Base-by-base conservation (phyloP, 1,284 basidiomycete species). In the Cerrena zonata region DNA sequence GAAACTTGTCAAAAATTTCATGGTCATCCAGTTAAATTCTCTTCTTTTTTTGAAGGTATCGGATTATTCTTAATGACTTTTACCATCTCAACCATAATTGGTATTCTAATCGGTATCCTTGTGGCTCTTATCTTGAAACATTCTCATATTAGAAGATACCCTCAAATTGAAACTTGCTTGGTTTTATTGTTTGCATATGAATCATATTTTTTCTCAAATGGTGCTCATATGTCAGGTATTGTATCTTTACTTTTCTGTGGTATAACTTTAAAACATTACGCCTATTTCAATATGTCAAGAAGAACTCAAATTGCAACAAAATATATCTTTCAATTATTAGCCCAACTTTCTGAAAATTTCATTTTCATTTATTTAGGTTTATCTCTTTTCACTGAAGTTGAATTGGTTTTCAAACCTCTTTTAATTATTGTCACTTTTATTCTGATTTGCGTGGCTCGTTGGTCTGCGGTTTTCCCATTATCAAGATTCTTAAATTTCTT, bases 301-400 rank as follows among this genome's bases (percentile, higher is more conserved):
- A 83, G 91, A 49, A 98, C 96, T 0, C 96, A 99, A 65, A 79
- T 89, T 41, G 90, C 94, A 11, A 93, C 90, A n/a, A 94, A 95
- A 66, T 96, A 94, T 74, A 89, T 96, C 56, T 97, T 96, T 70
- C 84, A 85, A 2, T 90, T 89, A 0, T 83, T 96, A 44, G 93
- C 94, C 0, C 89, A 94, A 63, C 81, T 99, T 21, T 93, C 91
- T 22, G 96, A 99, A 72, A 99, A 99, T 69, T 99, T 99, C 67
- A 98, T 99, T 70, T 99, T 99, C 74, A 94, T 99, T 65, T 99
- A 99, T 69, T 88, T 99, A 56, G 96, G 96, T 21, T 79, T 99
- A 57, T 91, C 91, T 42, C 79, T 99, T 15, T 99, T 99, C 76
- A 99, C 95, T 5, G 82, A 78, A 50, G 76, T 86, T 2, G 7